A percentile compares a stretch with the other conserved stretches of the same genome.
These are phyloP conservation scores for Penicillium simplicissimum DNA, from an alignment of 495 filamentous ascomycete genomes.

Conservation along the genomic window DNA sequence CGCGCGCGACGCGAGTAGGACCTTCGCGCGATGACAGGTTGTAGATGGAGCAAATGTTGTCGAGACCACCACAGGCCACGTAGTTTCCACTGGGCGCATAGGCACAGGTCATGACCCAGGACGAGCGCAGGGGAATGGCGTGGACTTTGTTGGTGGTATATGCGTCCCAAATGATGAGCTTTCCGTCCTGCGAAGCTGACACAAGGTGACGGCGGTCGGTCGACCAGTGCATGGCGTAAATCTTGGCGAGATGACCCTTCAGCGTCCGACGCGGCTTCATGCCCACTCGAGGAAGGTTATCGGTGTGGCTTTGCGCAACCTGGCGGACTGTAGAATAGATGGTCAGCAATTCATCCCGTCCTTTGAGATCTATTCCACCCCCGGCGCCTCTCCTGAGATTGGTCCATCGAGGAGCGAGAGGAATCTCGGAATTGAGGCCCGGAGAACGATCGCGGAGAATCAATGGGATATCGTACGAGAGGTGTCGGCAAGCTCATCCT, in stretches of 20 bases:
- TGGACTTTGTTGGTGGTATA: slow-evolving; percentile 99
- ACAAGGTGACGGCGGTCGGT: slow-evolving; percentile 97
- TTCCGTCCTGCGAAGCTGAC: slow-evolving; percentile 97
- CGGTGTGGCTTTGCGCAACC: slow-evolving; percentile 85
- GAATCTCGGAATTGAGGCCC: not conserved
- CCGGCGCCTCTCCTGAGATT: not conserved
- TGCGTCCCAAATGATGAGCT: slow-evolving; percentile 99
- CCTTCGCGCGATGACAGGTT: slow-evolving; percentile 96
- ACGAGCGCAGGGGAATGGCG: slow-evolving; percentile 96
- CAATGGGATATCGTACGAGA: slow-evolving; percentile 69
- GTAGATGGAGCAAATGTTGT: slow-evolving; percentile 99
- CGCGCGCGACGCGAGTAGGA: slow-evolving; percentile 92
- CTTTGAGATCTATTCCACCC: not conserved
- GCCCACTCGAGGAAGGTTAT: slow-evolving; percentile 83
- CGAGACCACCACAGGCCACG: slow-evolving; percentile 95
- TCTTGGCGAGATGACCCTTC: slow-evolving; percentile 97
- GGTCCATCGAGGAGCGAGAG: not conserved
- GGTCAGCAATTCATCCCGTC: slow-evolving; percentile 16
- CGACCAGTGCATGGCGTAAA: slow-evolving; percentile 99
- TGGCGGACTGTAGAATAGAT: slow-evolving; percentile 69
- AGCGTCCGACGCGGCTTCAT: slow-evolving; percentile 96
- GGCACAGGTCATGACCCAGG: slow-evolving; percentile 99
- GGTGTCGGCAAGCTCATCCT: slow-evolving; percentile 98
- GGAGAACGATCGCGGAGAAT: slow-evolving; percentile 8
- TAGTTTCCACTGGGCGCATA: slow-evolving; percentile 98